Base-by-base conservation (phyloP, 257 asterid genomes). In the Hygrophila difformis region DNA sequence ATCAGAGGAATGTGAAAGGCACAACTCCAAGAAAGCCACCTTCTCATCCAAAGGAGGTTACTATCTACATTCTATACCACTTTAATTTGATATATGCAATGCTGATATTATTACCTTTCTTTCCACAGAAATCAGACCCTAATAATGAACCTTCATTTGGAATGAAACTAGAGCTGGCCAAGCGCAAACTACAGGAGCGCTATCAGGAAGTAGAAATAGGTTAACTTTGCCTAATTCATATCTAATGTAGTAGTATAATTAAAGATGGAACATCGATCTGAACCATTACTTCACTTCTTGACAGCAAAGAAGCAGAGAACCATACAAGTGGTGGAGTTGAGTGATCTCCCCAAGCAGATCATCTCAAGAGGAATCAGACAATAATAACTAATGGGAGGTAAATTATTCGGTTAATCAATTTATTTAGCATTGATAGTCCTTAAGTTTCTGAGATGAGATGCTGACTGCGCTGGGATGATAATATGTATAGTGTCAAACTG, bases 181-280 rank as follows among this genome's bases (percentile, higher is more conserved):
- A 88, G 49, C 78, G 97, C 80, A 88, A 88, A 65, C 94, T 88
- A 20, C 97, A 88, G 6, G 94, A 88, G 55, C 87, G 95, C 9
- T 81, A 81, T 61, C 94, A 73, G 57, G 95, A 81, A 75, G 97
- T 76, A 29, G 87, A 79, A 60, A 81, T 84, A 12, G 95, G 97
- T 84, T 56, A 39, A 89, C 71, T 57, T 18, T 11, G 5, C 29
- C 29, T 7, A 4, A 23, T 12, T 49, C 41, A 33, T 9, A 33
- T 9, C 37, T 33, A 5, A 7, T 24, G 29, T 24, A 24, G 29
- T 24, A n/a, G n/a, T n/a, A n/a, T n/a, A n/a, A 26, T 8, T 26
- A 26, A 26, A 26, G n/a, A n/a, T n/a, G 31, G 31, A 26, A 26
- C 31, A 3, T 26, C 10, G 12, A 1, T 5, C 12, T 33, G 37